Base-by-base conservation (phyloP, 768 basidiomycete genomes). In the Amyloporia xantha region DNA sequence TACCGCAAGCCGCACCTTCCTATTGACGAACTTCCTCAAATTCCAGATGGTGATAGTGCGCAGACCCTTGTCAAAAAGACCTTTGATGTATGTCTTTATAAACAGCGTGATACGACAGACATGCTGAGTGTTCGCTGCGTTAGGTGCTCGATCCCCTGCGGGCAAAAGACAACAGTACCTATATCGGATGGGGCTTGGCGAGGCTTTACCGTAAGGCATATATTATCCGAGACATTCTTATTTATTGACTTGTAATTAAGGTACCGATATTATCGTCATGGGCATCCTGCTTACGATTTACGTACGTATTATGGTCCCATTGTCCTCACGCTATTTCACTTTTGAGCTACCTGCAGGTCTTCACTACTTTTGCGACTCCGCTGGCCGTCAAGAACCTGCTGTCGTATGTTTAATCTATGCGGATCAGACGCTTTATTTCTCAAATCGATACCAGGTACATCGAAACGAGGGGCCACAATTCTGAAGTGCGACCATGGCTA, bases 401-500 rank as follows among this genome's bases (percentile, higher is more conserved):
- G 10, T 15, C 20, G 44, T 45, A 19, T 2, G 44, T 11, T 7
- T 4, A 10, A n/a, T 21, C 42, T 44, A 17, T 19, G n/a, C n/a
- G n/a, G n/a, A n/a, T n/a, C n/a, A 15, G 17, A 1, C n/a, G 45
- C 27, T 53, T 59, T 2, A 47, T 57, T 10, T 47, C 61, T 1
- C 66, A 64, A 45, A 48, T 70, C 15, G 33, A 60, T 0, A 59
- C 40, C 45, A 81, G 76, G 30, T 81, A 86, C 57, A 63, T 88
- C 15, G 83, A 86, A 63, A 71, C 62, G 2, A 64, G 68, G 11
- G 79, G 79, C 2, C 57, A 71, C 49, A 70, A 63, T 20, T 70
- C 81, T 0, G 55, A 64, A 5, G 62, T 83, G 25, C 73, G 74
- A 28, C 86, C 86, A 1, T 86, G 84, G 78, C 75, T 86, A 5